Evolutionary conservation across 2,329 filamentous ascomycete species (phyloP).

Genomic region (Neodidymelliopsis sp.): DNA sequence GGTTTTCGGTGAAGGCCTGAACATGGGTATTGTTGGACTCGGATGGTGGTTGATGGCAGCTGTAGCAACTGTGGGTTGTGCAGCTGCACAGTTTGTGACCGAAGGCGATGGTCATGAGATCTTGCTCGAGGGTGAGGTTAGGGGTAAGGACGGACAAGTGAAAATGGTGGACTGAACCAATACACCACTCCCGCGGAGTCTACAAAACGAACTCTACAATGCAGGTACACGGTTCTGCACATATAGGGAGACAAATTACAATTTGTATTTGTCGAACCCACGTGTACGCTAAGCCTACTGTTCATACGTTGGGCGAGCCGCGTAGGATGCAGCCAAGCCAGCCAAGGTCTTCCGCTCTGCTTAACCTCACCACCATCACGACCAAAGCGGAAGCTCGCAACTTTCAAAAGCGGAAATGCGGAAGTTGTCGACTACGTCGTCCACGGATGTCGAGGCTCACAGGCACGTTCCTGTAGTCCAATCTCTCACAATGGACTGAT

Average conservation of each 20-base stretch:
- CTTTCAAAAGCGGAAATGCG: neutral
- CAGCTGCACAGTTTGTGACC: constrained; percentile 63
- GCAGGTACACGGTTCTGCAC: neutral
- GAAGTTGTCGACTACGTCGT: neutral
- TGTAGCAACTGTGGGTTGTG: constrained; percentile 58
- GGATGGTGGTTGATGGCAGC: constrained; percentile 65
- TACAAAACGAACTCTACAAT: neutral
- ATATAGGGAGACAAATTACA: constrained; percentile 1
- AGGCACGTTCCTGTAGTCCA: constrained; percentile 8
- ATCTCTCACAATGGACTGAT: no score
- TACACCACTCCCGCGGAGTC: neutral
- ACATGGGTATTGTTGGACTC: constrained; percentile 64
- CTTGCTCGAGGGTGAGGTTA: constrained; percentile 68
- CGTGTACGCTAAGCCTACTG: constrained; percentile 1
- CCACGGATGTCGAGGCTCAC: neutral
- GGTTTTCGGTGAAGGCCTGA: constrained; percentile 66
- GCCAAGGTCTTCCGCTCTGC: constrained; percentile 7
- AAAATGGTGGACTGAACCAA: constrained; percentile 11
- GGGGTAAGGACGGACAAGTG: constrained; percentile 46
- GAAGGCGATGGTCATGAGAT: constrained; percentile 73
- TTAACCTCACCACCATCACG: constrained; percentile 13
- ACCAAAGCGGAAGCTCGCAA: constrained; percentile 17
- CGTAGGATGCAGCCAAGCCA: constrained; percentile 17
- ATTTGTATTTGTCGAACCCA: neutral
- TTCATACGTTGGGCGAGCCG: constrained; percentile 14